Percentiles rank a stretch among this genome's conserved stretches.
Evolutionary conservation across 1,284 basidiomycete species (phyloP).

Genomic region (Fomitiporia mediterranea): DNA sequence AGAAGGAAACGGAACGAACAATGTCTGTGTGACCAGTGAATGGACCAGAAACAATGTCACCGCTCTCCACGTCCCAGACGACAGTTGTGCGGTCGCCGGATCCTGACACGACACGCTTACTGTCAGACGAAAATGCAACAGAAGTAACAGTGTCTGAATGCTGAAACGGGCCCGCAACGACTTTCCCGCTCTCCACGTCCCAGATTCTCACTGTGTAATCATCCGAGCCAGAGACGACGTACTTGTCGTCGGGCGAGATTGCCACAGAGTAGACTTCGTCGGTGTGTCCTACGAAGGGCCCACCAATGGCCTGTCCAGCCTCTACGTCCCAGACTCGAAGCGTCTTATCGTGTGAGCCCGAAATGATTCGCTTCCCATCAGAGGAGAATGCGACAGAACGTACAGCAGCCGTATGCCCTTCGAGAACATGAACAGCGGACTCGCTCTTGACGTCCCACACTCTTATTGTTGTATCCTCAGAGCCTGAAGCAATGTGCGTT

Average conservation of each 20-base stretch:
- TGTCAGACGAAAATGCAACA: no score
- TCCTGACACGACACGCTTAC: conserved; percentile 23
- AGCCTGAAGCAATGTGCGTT: no score
- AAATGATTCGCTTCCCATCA: not conserved
- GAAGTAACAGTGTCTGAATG: no score
- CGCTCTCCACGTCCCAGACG: not conserved
- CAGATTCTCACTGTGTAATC: no score
- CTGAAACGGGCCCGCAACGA: no score
- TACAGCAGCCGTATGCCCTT: not conserved
- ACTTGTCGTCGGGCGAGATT: conserved; percentile 17
- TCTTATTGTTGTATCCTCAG: not conserved
- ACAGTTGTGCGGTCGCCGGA: conserved; percentile 14
- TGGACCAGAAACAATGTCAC: not conserved
- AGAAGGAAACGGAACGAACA: not conserved
- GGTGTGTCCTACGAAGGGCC: conserved; percentile 2
- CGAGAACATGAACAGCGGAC: not conserved
- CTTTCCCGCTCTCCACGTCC: no score
- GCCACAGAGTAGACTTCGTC: conserved; percentile 12
- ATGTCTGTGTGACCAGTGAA: not conserved
- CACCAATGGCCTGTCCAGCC: not conserved
- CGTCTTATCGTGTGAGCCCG: not conserved
- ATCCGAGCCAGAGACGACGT: no score
- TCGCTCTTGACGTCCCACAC: not conserved
- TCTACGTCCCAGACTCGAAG: not conserved
- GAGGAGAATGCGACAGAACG: not conserved